Evolutionary conservation across 768 basidiomycete species (phyloP), one percentile per base, ranked within the genome.

Genomic region (Leucogyrophana mollusca): DNA sequence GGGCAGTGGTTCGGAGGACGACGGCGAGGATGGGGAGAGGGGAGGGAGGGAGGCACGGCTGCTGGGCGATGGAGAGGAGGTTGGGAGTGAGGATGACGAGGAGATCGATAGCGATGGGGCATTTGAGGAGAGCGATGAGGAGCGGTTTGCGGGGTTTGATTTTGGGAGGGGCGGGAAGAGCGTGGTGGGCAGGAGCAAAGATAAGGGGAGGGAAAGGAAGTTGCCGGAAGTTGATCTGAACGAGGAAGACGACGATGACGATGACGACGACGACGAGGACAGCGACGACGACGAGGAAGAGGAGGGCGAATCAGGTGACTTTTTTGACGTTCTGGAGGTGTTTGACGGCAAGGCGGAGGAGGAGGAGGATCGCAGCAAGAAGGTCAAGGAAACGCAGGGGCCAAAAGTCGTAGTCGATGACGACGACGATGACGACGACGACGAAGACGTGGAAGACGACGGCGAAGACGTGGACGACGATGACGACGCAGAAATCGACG

Each of bases 51-150:
- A 56, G n/a, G 55, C 81, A 14, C 69, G 77, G 52, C 57, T 87
- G 38, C 69, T 81, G 40, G 78, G 74, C 5, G 78, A 81, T 24
- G 71, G 73, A 36, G 73, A 80, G 47, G 64, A 57, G 51, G 74
- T 90, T 53, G 82, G 73, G 25, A 80, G 78, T 50, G 81, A 69
- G 1, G 87, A 94, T 52, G 91, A 94, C 57, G 90, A 93, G 58
- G 90, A 93, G 50, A 79, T 93, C 36, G 87, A 90, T 49, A 87
- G 83, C 51, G 92, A 94, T 56, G 83, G 74, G 51, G 91, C 89
- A 2, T 89, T 90, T 49, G 87, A 90, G 50, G 86, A 89, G 60
- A 82, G 79, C 45, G 90, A 90, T 25, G 83, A 83, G 47, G 90
- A 93, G n/a, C 70, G 74, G 3, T 91, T 83, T 65, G 82, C 81